phyloP scores from a whole-genome alignment of 352 stramenopile species.

The Pythium grandisporangium region DNA sequence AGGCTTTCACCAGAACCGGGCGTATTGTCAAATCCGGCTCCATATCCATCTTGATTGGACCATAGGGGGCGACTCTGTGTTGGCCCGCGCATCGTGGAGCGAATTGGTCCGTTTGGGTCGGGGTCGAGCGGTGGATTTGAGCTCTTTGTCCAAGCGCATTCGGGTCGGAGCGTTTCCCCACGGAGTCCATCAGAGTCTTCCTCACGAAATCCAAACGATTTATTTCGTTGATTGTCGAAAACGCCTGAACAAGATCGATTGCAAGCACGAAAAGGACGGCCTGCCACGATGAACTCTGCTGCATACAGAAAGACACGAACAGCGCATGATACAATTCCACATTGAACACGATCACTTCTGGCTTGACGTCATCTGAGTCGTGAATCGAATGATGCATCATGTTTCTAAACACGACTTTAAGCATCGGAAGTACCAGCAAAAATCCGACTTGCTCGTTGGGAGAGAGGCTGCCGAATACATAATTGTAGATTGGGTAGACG shows the following conservation, averaged over 20 bases:
- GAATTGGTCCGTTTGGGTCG: no score
- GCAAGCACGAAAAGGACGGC: conserved; percentile 17
- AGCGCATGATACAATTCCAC: conserved; percentile 42
- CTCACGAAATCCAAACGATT: no score
- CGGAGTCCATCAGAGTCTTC: no score
- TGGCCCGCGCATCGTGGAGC: no score
- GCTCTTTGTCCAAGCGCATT: no score
- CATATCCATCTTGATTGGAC: no score
- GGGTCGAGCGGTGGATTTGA: no score
- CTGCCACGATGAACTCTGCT: conserved; percentile 14
- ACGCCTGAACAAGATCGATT: conserved; percentile 23
- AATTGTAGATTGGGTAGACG: conserved; percentile 35
- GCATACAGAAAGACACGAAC: conserved; percentile 29
- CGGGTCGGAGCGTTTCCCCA: no score
- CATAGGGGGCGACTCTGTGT: no score
- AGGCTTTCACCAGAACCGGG: no score
- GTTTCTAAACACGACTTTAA: conserved; percentile 38
- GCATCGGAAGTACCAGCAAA: conserved; percentile 21
- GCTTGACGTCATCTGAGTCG: conserved; percentile 18
- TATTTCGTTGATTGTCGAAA: conserved; percentile 17
- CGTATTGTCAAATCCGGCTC: no score
- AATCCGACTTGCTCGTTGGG: conserved; percentile 16
- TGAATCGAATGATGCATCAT: conserved; percentile 12
- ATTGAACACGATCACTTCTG: conserved; percentile 38
- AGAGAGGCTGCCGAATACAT: conserved; percentile 16